Evolutionary conservation across 805 yeast genomes (phyloP).

Genomic region (Dipodascus geniculatus): DNA sequence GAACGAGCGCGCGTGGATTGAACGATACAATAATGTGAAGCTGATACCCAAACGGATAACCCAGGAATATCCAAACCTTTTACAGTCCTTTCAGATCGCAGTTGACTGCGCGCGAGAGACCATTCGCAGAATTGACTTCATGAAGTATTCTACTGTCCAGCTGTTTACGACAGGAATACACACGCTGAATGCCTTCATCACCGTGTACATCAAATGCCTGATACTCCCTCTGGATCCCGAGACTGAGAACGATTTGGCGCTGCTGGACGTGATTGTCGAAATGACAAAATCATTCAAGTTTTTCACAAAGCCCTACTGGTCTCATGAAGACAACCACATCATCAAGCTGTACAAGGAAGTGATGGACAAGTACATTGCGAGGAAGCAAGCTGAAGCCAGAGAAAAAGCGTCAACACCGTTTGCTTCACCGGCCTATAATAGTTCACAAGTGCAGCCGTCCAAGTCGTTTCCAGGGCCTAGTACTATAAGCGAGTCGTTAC

Average conservation of each 20-base stretch:
- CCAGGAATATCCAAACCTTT: conserved; percentile 10
- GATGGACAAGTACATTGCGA: neutral
- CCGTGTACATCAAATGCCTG: conserved; percentile 13
- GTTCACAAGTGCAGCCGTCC: neutral
- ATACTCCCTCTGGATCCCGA: conserved; percentile 11
- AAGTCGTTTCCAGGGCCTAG: neutral
- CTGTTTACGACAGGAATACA: conserved; percentile 8
- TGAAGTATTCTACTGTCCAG: conserved; percentile 7
- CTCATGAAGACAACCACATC: neutral
- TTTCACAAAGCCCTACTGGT: neutral
- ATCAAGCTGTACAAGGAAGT: neutral
- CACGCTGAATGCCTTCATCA: conserved; percentile 10
- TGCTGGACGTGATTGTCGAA: conserved; percentile 4
- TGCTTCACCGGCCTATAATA: neutral
- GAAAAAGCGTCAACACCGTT: neutral
- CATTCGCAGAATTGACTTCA: conserved; percentile 8
- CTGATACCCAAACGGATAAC: neutral
- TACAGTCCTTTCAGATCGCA: conserved; percentile 12
- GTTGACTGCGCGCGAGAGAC: conserved; percentile 14
- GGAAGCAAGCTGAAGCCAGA: neutral
- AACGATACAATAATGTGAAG: neutral
- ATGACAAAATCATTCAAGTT: neutral
- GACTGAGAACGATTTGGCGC: conserved; percentile 10
- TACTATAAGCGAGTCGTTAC: neutral
- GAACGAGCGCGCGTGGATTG: conserved; percentile 1